Evolutionary conservation across 108 stramenopile species (phyloP).

Genomic region (Cyclotella cryptica): DNA sequence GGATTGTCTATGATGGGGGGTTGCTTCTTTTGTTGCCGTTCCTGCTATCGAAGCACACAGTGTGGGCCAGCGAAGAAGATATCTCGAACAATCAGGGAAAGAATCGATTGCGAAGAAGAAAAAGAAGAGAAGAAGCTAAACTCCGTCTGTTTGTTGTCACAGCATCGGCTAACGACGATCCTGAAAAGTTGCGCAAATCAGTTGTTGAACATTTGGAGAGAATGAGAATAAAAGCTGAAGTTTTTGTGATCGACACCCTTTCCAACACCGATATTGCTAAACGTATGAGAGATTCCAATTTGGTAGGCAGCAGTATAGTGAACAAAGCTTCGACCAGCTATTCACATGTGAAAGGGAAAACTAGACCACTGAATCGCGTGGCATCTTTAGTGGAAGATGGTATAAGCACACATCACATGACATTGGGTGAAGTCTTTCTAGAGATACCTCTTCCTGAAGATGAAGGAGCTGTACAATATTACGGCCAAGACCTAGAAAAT

Average conservation of each 20-base stretch:
- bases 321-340: neutral
- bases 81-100: neutral
- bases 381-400: slow-evolving; percentile 45
- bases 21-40: slow-evolving; percentile 79
- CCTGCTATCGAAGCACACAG: slow-evolving; percentile 63
- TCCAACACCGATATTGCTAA: slow-evolving; percentile 48
- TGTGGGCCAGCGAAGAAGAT: slow-evolving; percentile 47
- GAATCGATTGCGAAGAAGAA: slow-evolving; percentile 14
- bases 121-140: slow-evolving; percentile 28
- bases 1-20: slow-evolving; percentile 84
- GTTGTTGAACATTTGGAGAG: slow-evolving; percentile 44
- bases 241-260: slow-evolving; percentile 52
- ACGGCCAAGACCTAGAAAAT: neutral
- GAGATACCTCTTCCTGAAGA: slow-evolving; percentile 3
- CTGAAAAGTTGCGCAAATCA: slow-evolving; percentile 42
- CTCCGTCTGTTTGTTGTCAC: slow-evolving; percentile 70
- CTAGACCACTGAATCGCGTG: slow-evolving; percentile 25
- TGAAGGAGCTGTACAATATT: neutral
- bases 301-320: slow-evolving; percentile 23
- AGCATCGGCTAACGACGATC: slow-evolving; percentile 46
- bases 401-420: slow-evolving; percentile 54
- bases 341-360: neutral
- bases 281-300: slow-evolving; percentile 55
- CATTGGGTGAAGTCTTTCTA: slow-evolving; percentile 52
- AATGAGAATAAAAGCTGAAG: slow-evolving; percentile 58